A percentile compares a stretch with the other conserved stretches of the same genome.
phyloP scores from a whole-genome alignment of 768 basidiomycete species.

The Termitomyces sp. region DNA sequence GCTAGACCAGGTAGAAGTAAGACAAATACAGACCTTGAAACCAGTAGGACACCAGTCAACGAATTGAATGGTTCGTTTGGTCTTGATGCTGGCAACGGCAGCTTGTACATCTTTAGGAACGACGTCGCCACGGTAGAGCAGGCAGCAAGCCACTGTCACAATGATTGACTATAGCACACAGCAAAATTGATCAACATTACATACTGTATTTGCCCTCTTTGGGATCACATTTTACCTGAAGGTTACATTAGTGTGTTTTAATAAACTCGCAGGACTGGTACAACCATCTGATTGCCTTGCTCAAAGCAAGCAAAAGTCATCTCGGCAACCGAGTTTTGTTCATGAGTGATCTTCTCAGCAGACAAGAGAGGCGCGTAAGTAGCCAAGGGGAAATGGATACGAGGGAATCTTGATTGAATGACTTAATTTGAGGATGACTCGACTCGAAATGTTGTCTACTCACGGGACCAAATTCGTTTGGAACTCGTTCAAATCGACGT shows the following conservation, averaged over 20 bases:
- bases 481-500: slow-evolving; percentile 97
- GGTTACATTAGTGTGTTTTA: neutral
- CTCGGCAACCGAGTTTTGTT: slow-evolving; percentile 95
- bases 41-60: slow-evolving; percentile 99
- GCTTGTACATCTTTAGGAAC: slow-evolving; percentile 95
- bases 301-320: slow-evolving; percentile 99
- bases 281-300: slow-evolving; percentile 90
- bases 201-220: slow-evolving; percentile 97
- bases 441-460: slow-evolving; percentile 26
- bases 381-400: slow-evolving; percentile 97
- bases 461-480: slow-evolving; percentile 98
- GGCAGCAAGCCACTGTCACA: slow-evolving; percentile 75
- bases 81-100: slow-evolving; percentile 92
- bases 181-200: slow-evolving; percentile 21
- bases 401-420: slow-evolving; percentile 66
- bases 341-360: slow-evolving; percentile 92
- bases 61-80: slow-evolving; percentile 96
- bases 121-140: slow-evolving; percentile 94
- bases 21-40: slow-evolving; percentile 60
- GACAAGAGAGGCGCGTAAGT: slow-evolving; percentile 94
- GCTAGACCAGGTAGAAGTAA: neutral
- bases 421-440: neutral
- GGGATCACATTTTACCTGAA: slow-evolving; percentile 75
- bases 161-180: slow-evolving; percentile 11
- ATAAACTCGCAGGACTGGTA: neutral